A percentile compares a stretch with the other conserved stretches of the same genome.
Conservation (phyloP, 108 stramenopile genomes). For the Aureococcus anophagefferens region DNA sequence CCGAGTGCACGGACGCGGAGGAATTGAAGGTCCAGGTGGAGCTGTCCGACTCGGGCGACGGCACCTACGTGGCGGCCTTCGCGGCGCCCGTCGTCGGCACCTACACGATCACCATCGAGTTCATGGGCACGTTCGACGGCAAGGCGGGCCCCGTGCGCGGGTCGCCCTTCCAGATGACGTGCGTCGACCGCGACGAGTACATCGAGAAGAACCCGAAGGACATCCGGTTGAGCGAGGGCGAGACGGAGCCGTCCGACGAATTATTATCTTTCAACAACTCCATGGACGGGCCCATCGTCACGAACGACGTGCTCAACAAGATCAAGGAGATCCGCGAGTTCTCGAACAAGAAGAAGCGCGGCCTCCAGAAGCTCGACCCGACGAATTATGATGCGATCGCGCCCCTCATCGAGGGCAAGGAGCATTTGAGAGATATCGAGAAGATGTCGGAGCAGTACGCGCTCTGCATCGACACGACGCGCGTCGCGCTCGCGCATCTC, state of each 20-base stretch:
- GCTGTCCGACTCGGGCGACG: slow-evolving; percentile 49
- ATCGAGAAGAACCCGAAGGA: not conserved
- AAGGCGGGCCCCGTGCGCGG: slow-evolving; percentile 54
- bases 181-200: not conserved
- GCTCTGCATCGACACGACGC: slow-evolving; percentile 26
- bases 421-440: slow-evolving; percentile 34
- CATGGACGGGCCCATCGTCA: slow-evolving; percentile 40
- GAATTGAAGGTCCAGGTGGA: slow-evolving; percentile 5
- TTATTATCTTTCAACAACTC: slow-evolving; percentile 25
- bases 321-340: slow-evolving; percentile 47
- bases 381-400: slow-evolving; percentile 35
- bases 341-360: slow-evolving; percentile 32
- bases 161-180: slow-evolving; percentile 38
- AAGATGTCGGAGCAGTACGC: slow-evolving; percentile 18
- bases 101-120: slow-evolving; percentile 47
- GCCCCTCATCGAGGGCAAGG: slow-evolving; percentile 42
- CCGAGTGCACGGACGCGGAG: not conserved
- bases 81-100: slow-evolving; percentile 37
- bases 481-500: slow-evolving; percentile 37
- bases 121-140: slow-evolving; percentile 60
- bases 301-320: slow-evolving; percentile 21
- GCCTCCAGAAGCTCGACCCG: slow-evolving; percentile 29
- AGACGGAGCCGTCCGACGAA: not conserved
- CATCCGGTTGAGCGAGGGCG: not conserved
- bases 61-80: slow-evolving; percentile 53